Evolutionary conservation across 208 protist species (phyloP), one percentile per base, ranked within the genome.

Genomic region (Naegleria fowleri): DNA sequence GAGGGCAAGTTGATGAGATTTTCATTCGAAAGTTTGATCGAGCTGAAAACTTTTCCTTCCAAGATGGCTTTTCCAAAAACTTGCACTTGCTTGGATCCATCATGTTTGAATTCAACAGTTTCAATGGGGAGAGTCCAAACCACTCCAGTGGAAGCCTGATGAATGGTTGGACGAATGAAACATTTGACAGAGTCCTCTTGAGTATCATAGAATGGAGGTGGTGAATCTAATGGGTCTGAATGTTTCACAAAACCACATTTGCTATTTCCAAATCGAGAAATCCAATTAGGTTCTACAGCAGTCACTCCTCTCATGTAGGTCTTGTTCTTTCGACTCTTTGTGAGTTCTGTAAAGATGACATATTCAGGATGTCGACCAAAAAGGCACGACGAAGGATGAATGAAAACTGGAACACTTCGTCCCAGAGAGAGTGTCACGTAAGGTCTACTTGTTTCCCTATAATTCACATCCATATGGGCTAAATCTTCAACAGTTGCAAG

Each of bases 251-350:
- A 87, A 36, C 67, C 67, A 79, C 67, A 87, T 29, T n/a, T n/a
- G 15, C 13, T 7, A 38, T 52, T 52, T 15, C 40, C 84, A 52
- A 52, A 87, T 36, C 25, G 5, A 36, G 51, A 52, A 22, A 89
- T 33, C 86, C 86, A 89, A 38, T 89, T 67, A 38, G 41, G 48
- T 58, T 67, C 16, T 6, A 89, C 59, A 25, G 19, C 86, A 38
- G 86, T 89, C 4, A 89, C n/a, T 5, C 41, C 41, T 40, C n/a
- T 89, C 48, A 89, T 89, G 33, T 89, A 89, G 40, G 36, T 89
- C 41, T 89, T 67, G 7, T 41, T 41, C 0, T 25, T 40, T 67
- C 41, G 33, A 67, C 48, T 67, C n/a, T 52, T 67, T 19, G 29
- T 67, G 6, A 89, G 25, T 38, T 89, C 86, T 15, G 22, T 40